Evolutionary conservation across 352 stramenopile genomes (phyloP).

Genomic region (Globisporangium emineosum): DNA sequence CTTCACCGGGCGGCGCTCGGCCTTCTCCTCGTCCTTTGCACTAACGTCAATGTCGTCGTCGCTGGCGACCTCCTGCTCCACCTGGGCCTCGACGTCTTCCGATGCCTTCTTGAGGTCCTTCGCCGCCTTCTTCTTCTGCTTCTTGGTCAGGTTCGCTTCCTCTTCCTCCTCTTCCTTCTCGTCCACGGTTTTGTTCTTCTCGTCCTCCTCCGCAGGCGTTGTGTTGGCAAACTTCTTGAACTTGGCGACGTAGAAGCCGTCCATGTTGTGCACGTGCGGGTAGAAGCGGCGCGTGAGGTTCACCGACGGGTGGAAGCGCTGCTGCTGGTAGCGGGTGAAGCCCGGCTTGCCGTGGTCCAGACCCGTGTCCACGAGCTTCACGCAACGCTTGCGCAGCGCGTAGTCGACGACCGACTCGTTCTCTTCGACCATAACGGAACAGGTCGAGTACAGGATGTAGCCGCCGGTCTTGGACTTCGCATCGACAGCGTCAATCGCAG

Average conservation of each 20-base stretch:
- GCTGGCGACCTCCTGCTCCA: conserved; percentile 48
- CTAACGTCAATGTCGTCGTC: conserved; percentile 45
- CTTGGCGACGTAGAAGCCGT: conserved; percentile 99
- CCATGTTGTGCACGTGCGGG: conserved; percentile 99
- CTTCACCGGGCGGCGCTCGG: conserved; percentile 36
- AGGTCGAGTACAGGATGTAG: conserved; percentile 99
- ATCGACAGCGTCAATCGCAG: conserved; percentile 98
- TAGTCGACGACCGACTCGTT: conserved; percentile 99
- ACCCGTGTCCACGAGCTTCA: conserved; percentile 98
- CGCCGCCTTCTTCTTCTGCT: conserved; percentile 70
- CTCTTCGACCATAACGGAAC: conserved; percentile 91
- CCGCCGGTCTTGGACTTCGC: conserved; percentile 95
- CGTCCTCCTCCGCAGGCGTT: conserved; percentile 68
- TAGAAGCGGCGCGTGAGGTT: conserved; percentile 97
- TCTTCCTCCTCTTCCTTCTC: conserved; percentile 71
- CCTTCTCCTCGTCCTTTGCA: conserved; percentile 23
- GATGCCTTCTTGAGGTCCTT: conserved; percentile 75
- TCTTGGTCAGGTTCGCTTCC: conserved; percentile 74
- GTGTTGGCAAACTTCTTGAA: conserved; percentile 98
- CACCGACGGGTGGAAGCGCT: conserved; percentile 98
- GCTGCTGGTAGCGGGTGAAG: conserved; percentile 94
- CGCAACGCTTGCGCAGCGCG: conserved; percentile 96
- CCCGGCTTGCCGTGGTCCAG: conserved; percentile 95
- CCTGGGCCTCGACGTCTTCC: conserved; percentile 63
- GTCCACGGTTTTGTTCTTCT: conserved; percentile 76